Base-by-base conservation (phyloP, 139 green algal genomes). In the Astrephomene gubernaculifera region DNA sequence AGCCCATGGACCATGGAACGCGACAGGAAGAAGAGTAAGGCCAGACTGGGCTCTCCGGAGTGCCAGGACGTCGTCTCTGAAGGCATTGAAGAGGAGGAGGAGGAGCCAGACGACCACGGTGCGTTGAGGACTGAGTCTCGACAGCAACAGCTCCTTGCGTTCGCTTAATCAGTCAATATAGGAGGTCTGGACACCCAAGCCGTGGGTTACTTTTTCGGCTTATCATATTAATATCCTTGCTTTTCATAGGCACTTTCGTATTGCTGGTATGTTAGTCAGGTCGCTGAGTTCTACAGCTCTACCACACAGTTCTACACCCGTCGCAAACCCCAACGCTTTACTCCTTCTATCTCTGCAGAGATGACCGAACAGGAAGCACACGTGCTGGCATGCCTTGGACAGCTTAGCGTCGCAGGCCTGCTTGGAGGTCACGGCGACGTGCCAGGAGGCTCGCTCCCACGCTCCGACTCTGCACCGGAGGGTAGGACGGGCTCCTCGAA, bases 341-440 rank as follows among this genome's bases (percentile, higher is more conserved):
- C 12, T 21, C 7, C 5, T 9, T 35, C 35, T 52, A 4, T 25
- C 27, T 33, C 31, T 31, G 60, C 76, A 83, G 76, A 83, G 29
- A 83, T 83, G 76, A 73, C 39, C 0, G 76, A 83, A n/a, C 76
- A 83, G 27, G 60, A 61, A 17, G 76, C 29, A 17, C 24, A 83
- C 4, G 38, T 83, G 39, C 60, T 83, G 4, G 60, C 76, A 29
- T 61, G 60, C 39, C 41, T 83, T 35, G 60, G 60, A 0, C 38
- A 83, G 60, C 29, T 83, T 1, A 71, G 21, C 25, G 57, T 54
- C 14, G 53, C 2, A 1, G 39, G 22, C 14, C 29, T 7, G 1
- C 27, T 57, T 24, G 54, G 33, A 21, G 60, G 29, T 44, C 75
- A 82, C 31, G 36, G 19, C 44, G 76, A 54, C 21, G 4, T n/a